These are phyloP conservation scores for Pseudocercospora musae DNA, from an alignment of 2,329 filamentous ascomycete genomes.

Conservation along the genomic window DNA sequence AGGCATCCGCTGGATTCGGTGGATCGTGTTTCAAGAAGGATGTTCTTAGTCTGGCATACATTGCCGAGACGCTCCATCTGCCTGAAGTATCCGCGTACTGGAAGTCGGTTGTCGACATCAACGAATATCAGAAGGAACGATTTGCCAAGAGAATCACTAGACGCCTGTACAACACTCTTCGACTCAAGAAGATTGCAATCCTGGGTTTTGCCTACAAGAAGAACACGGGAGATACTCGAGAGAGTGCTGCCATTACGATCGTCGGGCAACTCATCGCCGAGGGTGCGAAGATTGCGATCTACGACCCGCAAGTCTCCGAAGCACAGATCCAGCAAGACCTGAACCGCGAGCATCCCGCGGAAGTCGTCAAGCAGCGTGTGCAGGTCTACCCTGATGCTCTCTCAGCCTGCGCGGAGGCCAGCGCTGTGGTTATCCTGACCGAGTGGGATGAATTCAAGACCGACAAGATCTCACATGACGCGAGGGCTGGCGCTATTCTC, in stretches of 20 bases:
- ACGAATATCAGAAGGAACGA: constrained; percentile 68
- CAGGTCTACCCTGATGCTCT: constrained; percentile 32
- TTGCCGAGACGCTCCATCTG: constrained; percentile 67
- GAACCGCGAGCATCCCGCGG: constrained; percentile 21
- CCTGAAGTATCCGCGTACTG: constrained; percentile 73
- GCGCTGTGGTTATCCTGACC: constrained; percentile 35
- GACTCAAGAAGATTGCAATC: constrained; percentile 66
- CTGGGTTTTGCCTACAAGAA: constrained; percentile 80
- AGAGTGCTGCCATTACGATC: constrained; percentile 66
- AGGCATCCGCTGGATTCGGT: constrained; percentile 73
- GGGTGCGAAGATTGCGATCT: constrained; percentile 61
- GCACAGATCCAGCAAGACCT: constrained; percentile 36
- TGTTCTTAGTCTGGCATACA: constrained; percentile 68
- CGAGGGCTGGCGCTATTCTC: neutral
- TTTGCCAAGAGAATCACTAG: constrained; percentile 65
- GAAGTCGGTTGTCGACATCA: constrained; percentile 70
- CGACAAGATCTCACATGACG: constrained; percentile 19
- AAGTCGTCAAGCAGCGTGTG: constrained; percentile 30
- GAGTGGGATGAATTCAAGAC: constrained; percentile 39
- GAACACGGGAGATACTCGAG: constrained; percentile 71
- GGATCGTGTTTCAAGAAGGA: constrained; percentile 83
- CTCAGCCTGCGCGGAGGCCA: constrained; percentile 34
- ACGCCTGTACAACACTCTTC: constrained; percentile 65
- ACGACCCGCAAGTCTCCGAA: constrained; percentile 54
- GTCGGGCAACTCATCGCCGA: constrained; percentile 65